Percentiles rank a stretch among this genome's conserved stretches.
phyloP scores from a whole-genome alignment of 768 basidiomycete genomes.

The Tremella yokohamensis region DNA sequence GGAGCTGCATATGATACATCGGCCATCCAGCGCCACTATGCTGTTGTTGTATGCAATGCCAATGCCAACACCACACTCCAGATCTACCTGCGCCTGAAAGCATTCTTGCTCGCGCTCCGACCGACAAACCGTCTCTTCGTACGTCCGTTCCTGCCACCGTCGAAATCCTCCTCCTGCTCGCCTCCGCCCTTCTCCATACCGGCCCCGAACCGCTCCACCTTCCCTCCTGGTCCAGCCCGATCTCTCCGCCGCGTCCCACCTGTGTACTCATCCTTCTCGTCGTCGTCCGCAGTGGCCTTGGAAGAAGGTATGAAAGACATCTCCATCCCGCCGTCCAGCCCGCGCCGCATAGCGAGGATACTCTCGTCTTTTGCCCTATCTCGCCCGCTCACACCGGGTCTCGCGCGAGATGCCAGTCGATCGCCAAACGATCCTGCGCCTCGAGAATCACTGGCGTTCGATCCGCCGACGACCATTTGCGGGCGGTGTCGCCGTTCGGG shows the following conservation, averaged over 20 bases:
- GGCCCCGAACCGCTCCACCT: constrained; percentile 73
- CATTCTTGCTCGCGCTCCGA: constrained; percentile 87
- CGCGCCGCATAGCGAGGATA: constrained; percentile 42
- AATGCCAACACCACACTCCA: not conserved
- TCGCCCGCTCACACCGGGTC: constrained; percentile 2
- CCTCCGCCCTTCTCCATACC: constrained; percentile 80
- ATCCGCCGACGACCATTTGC: constrained; percentile 11
- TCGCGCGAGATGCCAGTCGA: not conserved
- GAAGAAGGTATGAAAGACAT: constrained; percentile 71
- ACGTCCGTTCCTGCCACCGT: constrained; percentile 71
- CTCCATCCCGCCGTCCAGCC: constrained; percentile 68
- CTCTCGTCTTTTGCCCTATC: constrained; percentile 12
- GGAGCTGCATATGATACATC: too few relatives aligned
- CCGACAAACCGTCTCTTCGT: constrained; percentile 70
- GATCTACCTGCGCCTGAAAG: constrained; percentile 36
- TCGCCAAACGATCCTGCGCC: constrained; percentile 21
- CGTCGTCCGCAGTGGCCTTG: constrained; percentile 29
- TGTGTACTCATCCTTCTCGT: constrained; percentile 56
- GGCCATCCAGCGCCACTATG: too few relatives aligned
- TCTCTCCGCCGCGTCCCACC: constrained; percentile 26
- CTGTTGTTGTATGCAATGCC: too few relatives aligned
- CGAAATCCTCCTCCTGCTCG: constrained; percentile 43
- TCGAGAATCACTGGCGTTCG: not conserved
- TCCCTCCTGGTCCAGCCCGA: constrained; percentile 17
- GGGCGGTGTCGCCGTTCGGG: constrained; percentile 10